Conservation (phyloP, 345 rosid species). For the Salix dunnii region DNA sequence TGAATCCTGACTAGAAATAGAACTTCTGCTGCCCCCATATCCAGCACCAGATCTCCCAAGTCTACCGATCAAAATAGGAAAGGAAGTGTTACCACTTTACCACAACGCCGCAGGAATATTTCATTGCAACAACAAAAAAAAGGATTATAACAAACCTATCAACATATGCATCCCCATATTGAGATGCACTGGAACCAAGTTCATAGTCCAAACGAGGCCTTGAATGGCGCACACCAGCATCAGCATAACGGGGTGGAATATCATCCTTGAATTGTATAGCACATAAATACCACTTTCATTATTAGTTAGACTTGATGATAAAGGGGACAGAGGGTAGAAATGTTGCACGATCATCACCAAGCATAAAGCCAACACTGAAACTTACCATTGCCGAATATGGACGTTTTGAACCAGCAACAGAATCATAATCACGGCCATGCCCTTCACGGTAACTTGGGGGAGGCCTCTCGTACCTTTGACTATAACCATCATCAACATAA, state of each 20-base stretch:
- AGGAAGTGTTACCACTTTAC: not conserved
- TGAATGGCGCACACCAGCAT: constrained; percentile 58
- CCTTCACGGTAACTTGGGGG: constrained; percentile 72
- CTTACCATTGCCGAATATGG: constrained; percentile 79
- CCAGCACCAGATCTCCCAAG: constrained; percentile 75
- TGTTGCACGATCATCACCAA: not conserved
- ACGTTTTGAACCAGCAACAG: constrained; percentile 84
- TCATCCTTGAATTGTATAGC: constrained; percentile 54
- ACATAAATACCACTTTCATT: constrained; percentile 2
- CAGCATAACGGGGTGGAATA: constrained; percentile 80
- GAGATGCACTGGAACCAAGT: constrained; percentile 53
- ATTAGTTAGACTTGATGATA: not conserved
- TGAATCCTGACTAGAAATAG: constrained; percentile 70
- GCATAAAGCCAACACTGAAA: constrained; percentile 2
- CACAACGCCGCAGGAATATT: not conserved
- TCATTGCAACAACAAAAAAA: not conserved
- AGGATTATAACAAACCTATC: constrained; percentile 56
- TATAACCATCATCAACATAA: constrained; percentile 70
- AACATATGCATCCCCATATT: constrained; percentile 70
- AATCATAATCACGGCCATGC: constrained; percentile 76
- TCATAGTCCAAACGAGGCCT: constrained; percentile 94
- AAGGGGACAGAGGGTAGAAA: not conserved
- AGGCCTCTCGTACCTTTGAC: constrained; percentile 79
- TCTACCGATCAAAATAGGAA: constrained; percentile 42
- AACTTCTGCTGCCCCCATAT: constrained; percentile 75